phyloP scores from a whole-genome alignment of 2,329 filamentous ascomycete species.

The Trichophyton verrucosum region DNA sequence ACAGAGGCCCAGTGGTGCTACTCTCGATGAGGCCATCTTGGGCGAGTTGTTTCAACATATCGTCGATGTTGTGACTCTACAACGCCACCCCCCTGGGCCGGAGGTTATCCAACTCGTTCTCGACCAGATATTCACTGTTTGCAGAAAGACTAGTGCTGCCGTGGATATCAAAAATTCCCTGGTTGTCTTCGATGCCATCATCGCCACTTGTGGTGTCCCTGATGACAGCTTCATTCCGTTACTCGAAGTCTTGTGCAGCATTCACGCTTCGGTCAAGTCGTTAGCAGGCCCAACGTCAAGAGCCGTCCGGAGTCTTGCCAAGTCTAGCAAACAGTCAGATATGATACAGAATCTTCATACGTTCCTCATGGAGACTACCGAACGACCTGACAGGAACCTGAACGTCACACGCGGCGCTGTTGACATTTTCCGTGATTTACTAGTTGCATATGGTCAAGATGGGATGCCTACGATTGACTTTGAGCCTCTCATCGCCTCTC shows the following conservation, averaged over 20 bases:
- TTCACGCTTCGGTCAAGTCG: conserved; percentile 33
- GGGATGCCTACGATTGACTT: conserved; percentile 29
- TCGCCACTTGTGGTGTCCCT: conserved; percentile 30
- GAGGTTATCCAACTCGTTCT: conserved; percentile 29
- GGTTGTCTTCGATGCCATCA: conserved; percentile 32
- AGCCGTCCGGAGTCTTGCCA: conserved; percentile 31
- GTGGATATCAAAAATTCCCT: conserved; percentile 33
- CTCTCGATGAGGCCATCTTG: conserved; percentile 25
- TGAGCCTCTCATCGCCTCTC: conserved; percentile 25
- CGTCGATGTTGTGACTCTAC: conserved; percentile 32
- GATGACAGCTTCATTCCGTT: conserved; percentile 26
- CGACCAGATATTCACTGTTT: conserved; percentile 28
- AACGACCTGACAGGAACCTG: conserved; percentile 26
- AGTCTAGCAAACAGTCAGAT: conserved; percentile 27
- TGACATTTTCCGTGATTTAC: conserved; percentile 30
- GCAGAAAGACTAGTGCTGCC: conserved; percentile 30
- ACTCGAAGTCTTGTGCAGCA: conserved; percentile 33
- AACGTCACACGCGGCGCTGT: conserved; percentile 31
- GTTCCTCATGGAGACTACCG: conserved; percentile 25
- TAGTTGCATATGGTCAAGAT: conserved; percentile 29
- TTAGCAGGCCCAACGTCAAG: conserved; percentile 32
- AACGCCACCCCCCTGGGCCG: conserved; percentile 25
- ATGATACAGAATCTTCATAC: conserved; percentile 28
- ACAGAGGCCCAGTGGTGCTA: conserved; percentile 21
- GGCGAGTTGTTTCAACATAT: conserved; percentile 31